Base-by-base conservation (phyloP, 257 asterid species). In the Scutellaria galericulata region DNA sequence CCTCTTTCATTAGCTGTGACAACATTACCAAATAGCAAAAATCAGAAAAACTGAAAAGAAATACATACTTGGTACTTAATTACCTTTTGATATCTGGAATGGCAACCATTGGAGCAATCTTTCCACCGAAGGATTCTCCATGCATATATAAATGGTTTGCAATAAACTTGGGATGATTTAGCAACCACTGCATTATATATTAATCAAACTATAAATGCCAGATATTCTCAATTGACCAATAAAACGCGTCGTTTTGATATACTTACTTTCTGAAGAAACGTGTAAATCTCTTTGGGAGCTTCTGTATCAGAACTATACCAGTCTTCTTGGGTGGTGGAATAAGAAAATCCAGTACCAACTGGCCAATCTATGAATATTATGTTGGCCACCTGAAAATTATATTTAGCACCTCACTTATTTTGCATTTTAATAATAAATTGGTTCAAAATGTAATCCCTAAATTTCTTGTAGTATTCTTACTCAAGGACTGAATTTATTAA, bases 51-150 rank as follows among this genome's bases (percentile, higher is more conserved):
- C 2, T 24, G 27, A 24, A 24, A 24, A 24, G 27, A 24, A 24
- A 1, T 24, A 24, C 1, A 24, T 24, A 24, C 2, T 24, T 24
- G 27, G 27, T 24, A 24, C 27, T 24, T 24, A 24, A 24, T 5
- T 41, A 74, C 86, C 84, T 74, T 58, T 50, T 47, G 77, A 70
- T 62, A 82, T 74, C 59, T 72, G 77, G 61, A 64, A 63, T 42
- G 76, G 76, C 84, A 20, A 79, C 48, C 75, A 71, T 55, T 2
- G 86, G 83, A 66, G 46, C 76, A 9, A 72, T 24, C 64, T 74
- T 79, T 11, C 84, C 86, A 11, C 66, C 86, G 45, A 81, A 84
- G 0, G 89, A 84, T 44, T 82, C 83, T 15, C 82, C 83, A 7
- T 60, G 76, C 63, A 81, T 70, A 59, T 74, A 81, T 0, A 84